Percentiles rank a stretch among this genome's conserved stretches.
These are phyloP conservation scores for Aechmea fasciata DNA, from an alignment of 176 grass and related monocot species.

Conservation along the genomic window DNA sequence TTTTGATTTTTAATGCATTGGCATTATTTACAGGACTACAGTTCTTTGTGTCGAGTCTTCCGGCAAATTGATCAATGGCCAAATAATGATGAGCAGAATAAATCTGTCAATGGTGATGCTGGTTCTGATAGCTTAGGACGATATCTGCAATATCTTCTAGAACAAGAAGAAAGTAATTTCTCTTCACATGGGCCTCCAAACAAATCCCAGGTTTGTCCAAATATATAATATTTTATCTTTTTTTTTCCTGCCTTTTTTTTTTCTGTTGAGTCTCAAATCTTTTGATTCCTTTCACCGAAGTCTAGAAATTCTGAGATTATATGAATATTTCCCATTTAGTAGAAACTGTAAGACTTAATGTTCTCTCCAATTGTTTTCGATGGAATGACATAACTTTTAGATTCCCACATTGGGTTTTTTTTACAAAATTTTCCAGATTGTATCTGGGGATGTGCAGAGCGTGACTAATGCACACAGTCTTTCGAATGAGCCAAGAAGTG, in stretches of 20 bases:
- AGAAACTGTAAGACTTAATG: background rate
- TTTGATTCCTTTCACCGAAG: background rate
- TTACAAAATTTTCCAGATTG: conserved; percentile 3
- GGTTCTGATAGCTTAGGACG: conserved; percentile 10
- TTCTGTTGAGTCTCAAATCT: background rate
- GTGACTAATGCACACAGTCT: background rate
- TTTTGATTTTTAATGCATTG: conserved; percentile 11
- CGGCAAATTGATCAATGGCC: conserved; percentile 14
- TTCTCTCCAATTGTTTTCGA: background rate
- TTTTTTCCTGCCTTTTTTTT: background rate
- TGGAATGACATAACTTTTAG: background rate
- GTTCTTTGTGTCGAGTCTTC: conserved; percentile 52
- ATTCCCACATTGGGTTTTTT: conserved; percentile 12
- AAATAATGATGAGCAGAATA: conserved; percentile 18
- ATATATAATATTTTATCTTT: background rate
- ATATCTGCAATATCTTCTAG: conserved; percentile 24
- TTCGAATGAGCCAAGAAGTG: conserved; percentile 8
- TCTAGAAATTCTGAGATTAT: background rate
- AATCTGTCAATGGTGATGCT: conserved; percentile 17
- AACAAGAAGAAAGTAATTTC: conserved; percentile 16
- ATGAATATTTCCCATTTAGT: background rate
- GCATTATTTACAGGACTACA: conserved; percentile 40
- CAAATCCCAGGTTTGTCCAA: conserved; percentile 24
- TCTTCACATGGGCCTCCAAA: conserved; percentile 1
- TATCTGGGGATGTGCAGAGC: conserved; percentile 14